These are phyloP conservation scores for Phaeotremella fagi DNA, from an alignment of 768 basidiomycete species.

Conservation along the genomic window DNA sequence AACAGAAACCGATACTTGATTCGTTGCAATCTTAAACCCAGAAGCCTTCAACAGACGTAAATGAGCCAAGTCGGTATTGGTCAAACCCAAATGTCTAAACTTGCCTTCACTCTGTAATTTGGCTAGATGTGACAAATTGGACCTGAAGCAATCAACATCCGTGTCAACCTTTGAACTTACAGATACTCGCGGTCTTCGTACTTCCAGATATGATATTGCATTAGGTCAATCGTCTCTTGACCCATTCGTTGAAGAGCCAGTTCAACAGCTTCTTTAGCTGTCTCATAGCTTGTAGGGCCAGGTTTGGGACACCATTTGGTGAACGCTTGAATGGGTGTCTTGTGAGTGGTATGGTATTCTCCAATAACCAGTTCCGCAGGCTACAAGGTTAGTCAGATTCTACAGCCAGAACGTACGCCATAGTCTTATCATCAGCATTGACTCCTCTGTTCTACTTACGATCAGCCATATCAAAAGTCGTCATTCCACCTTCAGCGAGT, in stretches of 20 bases:
- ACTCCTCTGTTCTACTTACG: constrained; percentile 2
- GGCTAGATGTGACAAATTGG: neutral
- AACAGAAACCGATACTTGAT: constrained; percentile 13
- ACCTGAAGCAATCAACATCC: neutral
- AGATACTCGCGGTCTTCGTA: constrained; percentile 6
- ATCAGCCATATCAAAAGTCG: constrained; percentile 12
- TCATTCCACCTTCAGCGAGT: neutral
- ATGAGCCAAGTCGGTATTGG: constrained; percentile 12
- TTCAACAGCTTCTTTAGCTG: constrained; percentile 1
- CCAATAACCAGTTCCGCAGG: constrained; percentile 13
- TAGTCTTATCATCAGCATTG: constrained; percentile 2
- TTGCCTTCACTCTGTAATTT: neutral
- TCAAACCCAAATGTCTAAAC: constrained; percentile 5
- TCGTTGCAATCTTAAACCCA: constrained; percentile 4
- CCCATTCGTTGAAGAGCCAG: constrained; percentile 1
- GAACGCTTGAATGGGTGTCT: constrained; percentile 1
- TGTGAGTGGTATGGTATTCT: neutral
- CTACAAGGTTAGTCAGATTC: neutral
- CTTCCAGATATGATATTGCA: constrained; percentile 14
- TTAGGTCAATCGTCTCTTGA: neutral
- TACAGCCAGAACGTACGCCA: neutral
- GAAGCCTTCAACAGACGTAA: neutral
- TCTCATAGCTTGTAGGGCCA: neutral
- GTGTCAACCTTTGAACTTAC: neutral
- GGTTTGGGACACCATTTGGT: constrained; percentile 15